phyloP scores from a whole-genome alignment of 331 rosid species.

The Acacia pycnantha region DNA sequence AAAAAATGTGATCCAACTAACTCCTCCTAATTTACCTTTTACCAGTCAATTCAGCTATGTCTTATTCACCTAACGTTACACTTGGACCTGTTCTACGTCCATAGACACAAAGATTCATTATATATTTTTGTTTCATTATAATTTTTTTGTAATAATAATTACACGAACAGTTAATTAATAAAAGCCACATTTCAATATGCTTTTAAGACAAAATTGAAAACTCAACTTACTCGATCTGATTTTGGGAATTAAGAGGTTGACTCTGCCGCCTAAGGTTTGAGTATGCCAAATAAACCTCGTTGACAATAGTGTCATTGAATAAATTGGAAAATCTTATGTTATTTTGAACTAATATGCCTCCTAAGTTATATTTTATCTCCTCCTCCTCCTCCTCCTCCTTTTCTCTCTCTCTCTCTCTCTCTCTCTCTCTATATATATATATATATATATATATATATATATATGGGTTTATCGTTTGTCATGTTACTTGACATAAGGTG shows the following conservation, averaged over 20 bases:
- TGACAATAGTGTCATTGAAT: neutral
- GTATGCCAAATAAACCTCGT: neutral
- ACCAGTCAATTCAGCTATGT: neutral
- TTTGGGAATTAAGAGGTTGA: neutral
- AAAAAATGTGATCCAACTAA: neutral
- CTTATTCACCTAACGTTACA: neutral
- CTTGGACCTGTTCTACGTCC: neutral
- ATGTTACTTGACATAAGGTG: no score
- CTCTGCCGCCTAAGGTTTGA: neutral
- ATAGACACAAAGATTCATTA: neutral
- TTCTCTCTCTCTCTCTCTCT: no score
- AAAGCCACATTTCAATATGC: neutral
- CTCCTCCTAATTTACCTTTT: neutral
- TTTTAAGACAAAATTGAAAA: neutral
- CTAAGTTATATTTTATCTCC: neutral
- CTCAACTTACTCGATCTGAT: neutral
- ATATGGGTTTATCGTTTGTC: no score
- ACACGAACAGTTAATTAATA: neutral
- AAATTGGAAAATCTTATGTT: neutral
- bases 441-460: no score
- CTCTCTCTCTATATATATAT: no score
- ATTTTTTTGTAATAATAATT: neutral
- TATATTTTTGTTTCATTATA: neutral
- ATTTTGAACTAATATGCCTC: neutral
- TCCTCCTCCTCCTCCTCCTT: no score